These are phyloP conservation scores for Plasmodium inui DNA, from an alignment of 169 alveolate genomes.

Conservation along the genomic window DNA sequence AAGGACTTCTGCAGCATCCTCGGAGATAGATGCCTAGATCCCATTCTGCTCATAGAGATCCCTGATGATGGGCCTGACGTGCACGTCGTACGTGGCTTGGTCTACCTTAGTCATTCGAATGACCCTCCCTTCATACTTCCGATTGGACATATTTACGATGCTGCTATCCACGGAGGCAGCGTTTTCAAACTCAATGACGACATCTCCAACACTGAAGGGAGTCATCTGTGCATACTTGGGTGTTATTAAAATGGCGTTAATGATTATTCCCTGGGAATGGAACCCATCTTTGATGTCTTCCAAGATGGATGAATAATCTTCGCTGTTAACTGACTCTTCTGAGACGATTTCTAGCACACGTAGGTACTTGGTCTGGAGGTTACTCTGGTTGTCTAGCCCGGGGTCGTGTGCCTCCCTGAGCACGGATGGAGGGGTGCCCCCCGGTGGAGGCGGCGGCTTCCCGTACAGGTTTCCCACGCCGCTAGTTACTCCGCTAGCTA, in stretches of 20 bases:
- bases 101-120: constrained; percentile 72
- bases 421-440: constrained; percentile 27
- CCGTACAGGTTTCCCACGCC: not conserved
- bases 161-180: constrained; percentile 79
- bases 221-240: constrained; percentile 79
- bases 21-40: too few species aligned
- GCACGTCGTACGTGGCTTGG: constrained; percentile 16
- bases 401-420: constrained; percentile 5
- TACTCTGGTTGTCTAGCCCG: constrained; percentile 48
- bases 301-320: constrained; percentile 78
- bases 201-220: constrained; percentile 82
- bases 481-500: constrained; percentile 7
- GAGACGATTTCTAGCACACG: constrained; percentile 57
- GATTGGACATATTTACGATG: constrained; percentile 80
- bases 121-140: constrained; percentile 82
- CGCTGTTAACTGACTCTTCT: constrained; percentile 9
- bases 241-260: constrained; percentile 76
- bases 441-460: constrained; percentile 70
- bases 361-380: constrained; percentile 74
- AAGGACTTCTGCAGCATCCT: not conserved
- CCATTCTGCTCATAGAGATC: constrained; percentile 19
- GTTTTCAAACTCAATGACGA: constrained; percentile 80
- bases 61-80: constrained; percentile 26
- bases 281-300: constrained; percentile 85
- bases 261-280: constrained; percentile 82